phyloP scores from a whole-genome alignment of 2,329 filamentous ascomycete genomes.

The Fusarium nelsonii region DNA sequence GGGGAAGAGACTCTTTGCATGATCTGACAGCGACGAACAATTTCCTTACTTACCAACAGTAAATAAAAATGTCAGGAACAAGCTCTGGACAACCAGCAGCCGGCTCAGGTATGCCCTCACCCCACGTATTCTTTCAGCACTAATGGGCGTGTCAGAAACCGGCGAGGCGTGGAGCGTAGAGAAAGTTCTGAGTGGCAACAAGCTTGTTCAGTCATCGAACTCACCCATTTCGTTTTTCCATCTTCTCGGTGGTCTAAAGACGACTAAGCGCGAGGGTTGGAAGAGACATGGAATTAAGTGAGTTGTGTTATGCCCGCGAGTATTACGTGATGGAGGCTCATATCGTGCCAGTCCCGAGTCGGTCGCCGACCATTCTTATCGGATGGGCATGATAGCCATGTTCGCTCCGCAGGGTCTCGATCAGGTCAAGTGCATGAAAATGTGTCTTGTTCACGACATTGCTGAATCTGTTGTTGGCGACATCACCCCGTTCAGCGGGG shows the following conservation, averaged over 20 bases:
- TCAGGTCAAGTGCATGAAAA: conserved; percentile 86
- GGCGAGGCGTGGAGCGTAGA: conserved; percentile 63
- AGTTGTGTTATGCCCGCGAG: neutral
- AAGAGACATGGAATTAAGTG: conserved; percentile 80
- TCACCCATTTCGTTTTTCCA: conserved; percentile 95
- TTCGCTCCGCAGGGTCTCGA: conserved; percentile 82
- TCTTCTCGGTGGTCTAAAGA: conserved; percentile 91
- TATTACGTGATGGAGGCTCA: neutral
- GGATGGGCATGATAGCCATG: conserved; percentile 97
- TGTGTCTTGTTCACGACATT: conserved; percentile 98
- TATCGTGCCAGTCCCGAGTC: conserved; percentile 75
- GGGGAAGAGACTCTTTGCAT: conserved; percentile 12
- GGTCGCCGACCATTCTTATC: conserved; percentile 99
- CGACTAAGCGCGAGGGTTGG: conserved; percentile 96
- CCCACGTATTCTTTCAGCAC: neutral
- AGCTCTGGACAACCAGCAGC: neutral
- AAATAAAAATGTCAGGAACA: conserved; percentile 17
- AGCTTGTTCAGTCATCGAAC: conserved; percentile 69
- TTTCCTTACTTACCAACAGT: neutral
- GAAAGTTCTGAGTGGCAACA: conserved; percentile 69
- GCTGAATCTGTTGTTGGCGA: conserved; percentile 96
- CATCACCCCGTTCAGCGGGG: conserved; percentile 92
- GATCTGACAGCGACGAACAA: neutral
- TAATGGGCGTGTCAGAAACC: conserved; percentile 14
- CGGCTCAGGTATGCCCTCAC: neutral